Base-by-base conservation (phyloP, 2,329 filamentous ascomycete species). In the Colletotrichum brevisporum region DNA sequence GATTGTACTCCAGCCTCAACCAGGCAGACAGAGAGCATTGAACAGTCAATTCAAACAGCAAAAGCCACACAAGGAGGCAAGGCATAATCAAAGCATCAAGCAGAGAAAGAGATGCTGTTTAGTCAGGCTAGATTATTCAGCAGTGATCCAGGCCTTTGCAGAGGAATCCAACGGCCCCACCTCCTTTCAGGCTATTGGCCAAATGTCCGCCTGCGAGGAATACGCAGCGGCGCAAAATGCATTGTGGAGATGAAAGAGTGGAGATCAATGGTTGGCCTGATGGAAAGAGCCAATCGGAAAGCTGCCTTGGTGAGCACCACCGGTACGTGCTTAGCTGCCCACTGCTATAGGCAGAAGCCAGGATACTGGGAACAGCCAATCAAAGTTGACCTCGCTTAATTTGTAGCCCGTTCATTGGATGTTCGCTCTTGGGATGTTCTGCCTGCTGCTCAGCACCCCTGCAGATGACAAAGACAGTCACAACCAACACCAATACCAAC, bases 211-310 rank as follows among this genome's bases (percentile, higher is more conserved):
- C 39, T 13, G 8, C 26, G 12, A 27, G 62, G 50, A 67, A 61
- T 66, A 67, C 67, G 67, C 67, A 5, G 62, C 67, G 27, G 67
- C 67, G 67, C 15, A 69, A 67, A 67, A 63, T 59, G 12, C 21
- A 15, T 26, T 24, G 18, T 36, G 9, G 9, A 24, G 3, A 1
- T 15, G 10, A 15, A 26, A 43, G 16, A 26, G 41, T 55, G 51
- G 60, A 16, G 39, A 24, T 8, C 10, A 13, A 5, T n/a, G 50
- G 18, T 3, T 15, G 15, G 13, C 31, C 31, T 6, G 3, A 10
- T 10, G 8, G 2, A 36, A 10, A 8, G 3, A 4, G 9, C 10
- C 6, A 36, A 4, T 12, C 18, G 45, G 45, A 6, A 2, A 2
- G 13, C 16, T 8, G 3, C 9, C 13, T 47, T 16, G 1, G 4